Conservation (phyloP, 345 rosid species). For the Populus simonii region DNA sequence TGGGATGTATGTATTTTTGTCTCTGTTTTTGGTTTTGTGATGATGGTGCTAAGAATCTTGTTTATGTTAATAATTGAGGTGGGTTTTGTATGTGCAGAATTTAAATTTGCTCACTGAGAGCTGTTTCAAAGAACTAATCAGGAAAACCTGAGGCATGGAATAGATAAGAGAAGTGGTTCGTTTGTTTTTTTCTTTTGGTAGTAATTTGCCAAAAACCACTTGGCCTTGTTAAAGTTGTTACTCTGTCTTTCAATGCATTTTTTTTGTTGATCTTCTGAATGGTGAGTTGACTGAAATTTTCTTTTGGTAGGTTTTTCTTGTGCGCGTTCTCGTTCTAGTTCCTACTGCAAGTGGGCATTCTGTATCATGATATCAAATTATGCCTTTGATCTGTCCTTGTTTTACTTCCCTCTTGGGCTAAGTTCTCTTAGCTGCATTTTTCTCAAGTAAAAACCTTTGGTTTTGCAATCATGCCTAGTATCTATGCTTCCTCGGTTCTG, state of each 20-base stretch:
- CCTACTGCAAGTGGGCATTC: background rate
- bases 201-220: background rate
- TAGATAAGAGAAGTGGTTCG: background rate
- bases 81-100: conserved; percentile 2
- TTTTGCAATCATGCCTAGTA: background rate
- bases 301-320: background rate
- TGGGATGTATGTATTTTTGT: conserved; percentile 4
- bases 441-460: background rate
- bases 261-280: background rate
- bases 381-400: background rate
- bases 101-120: conserved; percentile 12
- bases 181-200: background rate
- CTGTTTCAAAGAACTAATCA: conserved; percentile 8
- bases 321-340: background rate
- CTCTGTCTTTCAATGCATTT: no score
- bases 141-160: conserved; percentile 25
- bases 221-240: background rate
- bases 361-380: background rate
- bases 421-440: background rate
- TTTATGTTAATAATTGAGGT: background rate
- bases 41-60: background rate
- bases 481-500: background rate
- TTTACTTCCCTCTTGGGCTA: no score
- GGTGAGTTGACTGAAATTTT: background rate
- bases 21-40: background rate